Base-by-base conservation (phyloP, 352 stramenopile genomes). In the Phytophthora citrophthora region DNA sequence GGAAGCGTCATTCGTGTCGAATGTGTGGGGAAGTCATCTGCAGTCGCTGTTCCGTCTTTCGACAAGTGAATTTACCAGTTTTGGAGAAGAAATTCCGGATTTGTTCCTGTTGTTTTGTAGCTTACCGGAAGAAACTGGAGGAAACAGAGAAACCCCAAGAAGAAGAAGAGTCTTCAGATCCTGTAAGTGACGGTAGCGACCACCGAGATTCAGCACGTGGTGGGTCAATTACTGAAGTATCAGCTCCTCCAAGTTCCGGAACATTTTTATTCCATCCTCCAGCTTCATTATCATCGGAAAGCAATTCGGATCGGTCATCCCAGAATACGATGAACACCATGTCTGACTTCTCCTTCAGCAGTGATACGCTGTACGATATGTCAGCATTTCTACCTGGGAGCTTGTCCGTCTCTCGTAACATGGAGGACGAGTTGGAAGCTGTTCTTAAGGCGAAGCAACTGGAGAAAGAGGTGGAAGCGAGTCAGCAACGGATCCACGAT, bases 1-100 rank as follows among this genome's bases (percentile, higher is more conserved):
- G 86, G 23, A 90, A 93, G 55, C 81, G 85, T 15, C 86, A 94
- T 57, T 85, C 80, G 48, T 94, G 86, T 51, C 86, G 86, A 51
- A 93, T 94, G 83, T 94, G 86, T 29, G 83, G 86, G 8, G 80
- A 93, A 60, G 80, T 93, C 7, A 76, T 94, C 45, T 94, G 86
- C 71, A 84, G 80, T 44, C 77, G 83, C 10, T 94, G 86, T 56
- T 93, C 86, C 8, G 72, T 91, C 18, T 89, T 90, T 62, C 83
- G 83, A 31, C 60, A 69, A 43, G 85, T 92, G 27, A 77, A 84
- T 61, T 59, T 90, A 15, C 83, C 79, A 0, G 64, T 90, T 13
- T 47, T 84, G 47, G 79, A 85, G 44, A 83, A 70, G 57, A 89
- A 89, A 48, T 77, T 85, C 20, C 85, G 85, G 11, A 77, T 92